phyloP scores from a whole-genome alignment of 2,329 filamentous ascomycete species.

The Triangularia setosa region DNA sequence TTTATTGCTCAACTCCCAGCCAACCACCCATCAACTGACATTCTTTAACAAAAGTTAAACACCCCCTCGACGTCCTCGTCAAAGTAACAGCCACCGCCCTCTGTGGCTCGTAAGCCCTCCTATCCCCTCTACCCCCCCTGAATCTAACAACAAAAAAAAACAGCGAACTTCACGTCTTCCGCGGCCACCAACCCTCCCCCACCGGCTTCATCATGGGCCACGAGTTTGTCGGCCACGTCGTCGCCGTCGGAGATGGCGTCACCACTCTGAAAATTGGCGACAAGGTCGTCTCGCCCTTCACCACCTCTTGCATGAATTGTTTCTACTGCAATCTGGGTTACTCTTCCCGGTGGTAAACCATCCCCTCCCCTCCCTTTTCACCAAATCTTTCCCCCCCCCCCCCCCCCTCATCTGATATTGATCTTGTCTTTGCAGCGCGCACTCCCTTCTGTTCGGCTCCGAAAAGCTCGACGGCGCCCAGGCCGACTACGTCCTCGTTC shows the following conservation, averaged over 20 bases:
- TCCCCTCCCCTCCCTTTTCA: neutral
- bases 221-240: constrained; percentile 77
- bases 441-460: constrained; percentile 67
- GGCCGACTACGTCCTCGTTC: constrained; percentile 78
- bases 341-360: constrained; percentile 61
- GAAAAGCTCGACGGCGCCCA: constrained; percentile 69
- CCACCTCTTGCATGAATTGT: constrained; percentile 68
- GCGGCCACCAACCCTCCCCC: constrained; percentile 69
- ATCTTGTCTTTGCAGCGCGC: constrained; percentile 42
- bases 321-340: constrained; percentile 79
- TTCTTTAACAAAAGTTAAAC: constrained; percentile 49
- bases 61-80: constrained; percentile 72
- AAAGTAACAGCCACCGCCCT: constrained; percentile 80
- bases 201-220: constrained; percentile 71
- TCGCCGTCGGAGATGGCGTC: constrained; percentile 64
- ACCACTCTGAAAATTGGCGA: constrained; percentile 69
- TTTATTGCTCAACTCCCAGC: too few relatives aligned
- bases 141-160: neutral
- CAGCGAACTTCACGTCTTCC: constrained; percentile 82
- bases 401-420: neutral
- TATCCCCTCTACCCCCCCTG: neutral
- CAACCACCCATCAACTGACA: neutral
- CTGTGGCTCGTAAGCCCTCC: constrained; percentile 70
- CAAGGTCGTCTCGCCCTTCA: constrained; percentile 79
- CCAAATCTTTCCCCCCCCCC: neutral